A percentile compares a stretch with the other conserved stretches of the same genome.
Conservation (phyloP, 768 basidiomycete species). For the Mycena venus region DNA sequence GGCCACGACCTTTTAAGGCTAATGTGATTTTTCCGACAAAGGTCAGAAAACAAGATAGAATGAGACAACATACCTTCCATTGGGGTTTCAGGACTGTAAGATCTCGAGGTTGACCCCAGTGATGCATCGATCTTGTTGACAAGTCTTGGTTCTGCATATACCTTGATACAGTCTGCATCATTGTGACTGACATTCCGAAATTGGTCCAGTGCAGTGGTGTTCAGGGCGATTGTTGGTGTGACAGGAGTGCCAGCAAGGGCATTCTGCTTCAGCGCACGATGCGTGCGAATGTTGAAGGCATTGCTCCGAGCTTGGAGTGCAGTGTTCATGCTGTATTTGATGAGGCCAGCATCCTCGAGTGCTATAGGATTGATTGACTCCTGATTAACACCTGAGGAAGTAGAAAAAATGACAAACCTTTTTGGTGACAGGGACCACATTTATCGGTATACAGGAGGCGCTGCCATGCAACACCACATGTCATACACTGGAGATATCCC, state of each 20-base stretch:
- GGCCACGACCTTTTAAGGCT: too few relatives aligned
- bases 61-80: slow-evolving; percentile 2
- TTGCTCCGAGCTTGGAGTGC: neutral
- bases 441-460: too few relatives aligned
- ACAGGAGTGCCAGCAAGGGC: neutral
- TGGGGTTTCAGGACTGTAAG: neutral
- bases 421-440: too few relatives aligned
- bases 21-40: too few relatives aligned
- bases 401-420: too few relatives aligned
- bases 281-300: neutral
- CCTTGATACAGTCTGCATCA: slow-evolving; percentile 5
- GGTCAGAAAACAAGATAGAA: too few relatives aligned
- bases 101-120: slow-evolving; percentile 3
- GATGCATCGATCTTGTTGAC: neutral
- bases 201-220: slow-evolving; percentile 1
- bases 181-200: slow-evolving; percentile 12
- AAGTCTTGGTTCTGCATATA: slow-evolving; percentile 2
- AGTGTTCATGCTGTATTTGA: neutral
- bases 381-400: too few relatives aligned
- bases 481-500: too few relatives aligned
- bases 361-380: too few relatives aligned
- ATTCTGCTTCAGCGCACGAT: neutral
- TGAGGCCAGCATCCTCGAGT: neutral
- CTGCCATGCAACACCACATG: too few relatives aligned
- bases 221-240: neutral